A percentile compares a stretch with the other conserved stretches of the same genome.
phyloP scores from a whole-genome alignment of 2,329 filamentous ascomycete genomes.

The Hortaea werneckii region DNA sequence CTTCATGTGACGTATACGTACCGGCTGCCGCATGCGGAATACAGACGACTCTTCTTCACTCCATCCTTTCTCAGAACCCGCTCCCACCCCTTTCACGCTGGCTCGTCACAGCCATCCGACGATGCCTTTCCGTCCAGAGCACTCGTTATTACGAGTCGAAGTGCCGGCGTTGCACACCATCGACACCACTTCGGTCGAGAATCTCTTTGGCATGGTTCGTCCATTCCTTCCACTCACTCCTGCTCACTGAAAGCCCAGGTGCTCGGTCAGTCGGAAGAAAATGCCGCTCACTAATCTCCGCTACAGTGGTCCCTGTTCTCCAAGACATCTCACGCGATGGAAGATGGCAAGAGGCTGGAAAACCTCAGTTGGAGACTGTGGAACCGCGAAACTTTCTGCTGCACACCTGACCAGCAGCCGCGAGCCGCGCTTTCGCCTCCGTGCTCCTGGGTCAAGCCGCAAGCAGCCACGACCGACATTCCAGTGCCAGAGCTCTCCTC shows the following conservation, averaged over 20 bases:
- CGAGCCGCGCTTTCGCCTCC: conserved; percentile 11
- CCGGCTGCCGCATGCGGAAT: neutral
- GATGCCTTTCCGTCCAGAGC: conserved; percentile 78
- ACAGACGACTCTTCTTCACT: neutral
- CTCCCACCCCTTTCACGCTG: neutral
- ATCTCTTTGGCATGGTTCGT: conserved; percentile 71
- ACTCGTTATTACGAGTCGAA: conserved; percentile 84
- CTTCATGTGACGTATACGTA: too few species aligned
- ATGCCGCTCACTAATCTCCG: conserved; percentile 1
- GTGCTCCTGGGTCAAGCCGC: conserved; percentile 9
- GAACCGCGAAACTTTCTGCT: conserved; percentile 89
- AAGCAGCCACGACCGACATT: conserved; percentile 16
- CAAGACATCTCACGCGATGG: conserved; percentile 84
- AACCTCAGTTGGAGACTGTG: conserved; percentile 94
- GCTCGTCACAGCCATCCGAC: neutral
- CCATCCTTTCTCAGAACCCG: too few species aligned
- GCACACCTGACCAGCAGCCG: conserved; percentile 48
- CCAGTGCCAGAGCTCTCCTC: conserved; percentile 36
- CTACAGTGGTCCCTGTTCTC: conserved; percentile 62
- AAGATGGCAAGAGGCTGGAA: conserved; percentile 83
- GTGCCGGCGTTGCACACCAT: conserved; percentile 87
- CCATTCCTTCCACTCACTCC: neutral
- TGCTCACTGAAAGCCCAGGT: too few species aligned
- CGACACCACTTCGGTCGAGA: conserved; percentile 84
- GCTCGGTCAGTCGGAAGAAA: neutral